Evolutionary conservation across 495 filamentous ascomycete genomes (phyloP).

Genomic region (Neurospora tetraspora): DNA sequence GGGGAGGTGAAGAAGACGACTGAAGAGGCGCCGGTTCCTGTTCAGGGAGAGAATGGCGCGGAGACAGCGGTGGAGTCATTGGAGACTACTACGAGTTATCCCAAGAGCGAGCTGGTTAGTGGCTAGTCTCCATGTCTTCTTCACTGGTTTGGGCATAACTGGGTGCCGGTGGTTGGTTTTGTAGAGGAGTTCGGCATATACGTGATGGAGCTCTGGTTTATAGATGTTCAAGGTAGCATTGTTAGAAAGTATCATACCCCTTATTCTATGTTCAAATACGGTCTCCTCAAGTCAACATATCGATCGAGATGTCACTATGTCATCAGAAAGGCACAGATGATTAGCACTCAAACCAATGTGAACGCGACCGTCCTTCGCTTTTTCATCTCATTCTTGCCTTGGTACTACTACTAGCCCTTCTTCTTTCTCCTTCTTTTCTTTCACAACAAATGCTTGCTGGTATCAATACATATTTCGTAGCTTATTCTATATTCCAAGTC

Average conservation of each 20-base stretch:
- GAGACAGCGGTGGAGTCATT: constrained; percentile 5
- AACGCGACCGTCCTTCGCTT: not conserved
- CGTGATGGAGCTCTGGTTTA: not conserved
- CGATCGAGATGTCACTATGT: not conserved
- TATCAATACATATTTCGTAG: not conserved
- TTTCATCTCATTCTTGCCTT: not conserved
- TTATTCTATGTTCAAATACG: not conserved
- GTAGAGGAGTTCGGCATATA: not conserved
- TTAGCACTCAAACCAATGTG: not conserved
- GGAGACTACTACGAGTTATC: constrained; percentile 6
- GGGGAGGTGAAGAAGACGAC: constrained; percentile 16
- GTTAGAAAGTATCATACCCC: not conserved
- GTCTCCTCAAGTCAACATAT: not conserved
- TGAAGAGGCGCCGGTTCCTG: constrained; percentile 2
- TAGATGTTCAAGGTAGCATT: not conserved
- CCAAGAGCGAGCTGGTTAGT: constrained; percentile 21
- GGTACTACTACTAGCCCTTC: not conserved
- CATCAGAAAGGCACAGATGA: not conserved
- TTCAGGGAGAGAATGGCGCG: not conserved
- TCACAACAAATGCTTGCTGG: not conserved
- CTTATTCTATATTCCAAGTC: not conserved
- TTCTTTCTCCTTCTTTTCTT: not conserved
- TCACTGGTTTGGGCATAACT: not conserved
- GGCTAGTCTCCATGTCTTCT: not conserved
- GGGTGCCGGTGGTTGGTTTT: not conserved